Evolutionary conservation across 2,329 filamentous ascomycete species (phyloP), one percentile per base, ranked within the genome.

Genomic region (Lecanicillium sp.): DNA sequence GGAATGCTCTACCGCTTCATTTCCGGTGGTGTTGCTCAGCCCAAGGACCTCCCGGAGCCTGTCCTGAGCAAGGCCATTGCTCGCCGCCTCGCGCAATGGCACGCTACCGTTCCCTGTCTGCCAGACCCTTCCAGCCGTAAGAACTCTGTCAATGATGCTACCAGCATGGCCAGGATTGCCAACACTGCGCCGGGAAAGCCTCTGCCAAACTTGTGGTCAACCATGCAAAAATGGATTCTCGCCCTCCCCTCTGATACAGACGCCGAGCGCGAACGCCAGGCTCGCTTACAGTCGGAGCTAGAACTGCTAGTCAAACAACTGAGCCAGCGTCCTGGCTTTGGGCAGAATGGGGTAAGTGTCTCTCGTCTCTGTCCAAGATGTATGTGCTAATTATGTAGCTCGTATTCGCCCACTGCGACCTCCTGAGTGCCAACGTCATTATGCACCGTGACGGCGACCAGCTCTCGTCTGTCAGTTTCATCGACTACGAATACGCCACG

Each of bases 401-500:
- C 49, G 80, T 96, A 34, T 95, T 96, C 67, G 84, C 85, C 46
- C 90, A 96, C 63, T 95, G 89, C 69, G 92, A 98, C 61, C 75
- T 98, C 17, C 71, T 98, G n/a, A 87, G 84, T 59, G 92, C 89
- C 49, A 98, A 98, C 58, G 85, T 98, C 48, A 96, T 98, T 53
- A 78, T 95, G 47, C 71, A 86, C 48, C 56, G 53, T 32, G 49
- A 61, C 20, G 52, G 50, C 28, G 43, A 56, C 68, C 35, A 70
- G 29, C 41, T 34, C 9, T 30, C 38, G 5, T 43, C 64, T 3
- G 82, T 90, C 40, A 77, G 76, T 55, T 96, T 98, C 63, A 98
- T 98, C 59, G 92, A 98, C 64, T 98, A 96, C 67, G 92, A 98
- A 62, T 98, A 98, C 62, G 88, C 89, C 12, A 92, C 87, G 4